Evolutionary conservation across 495 filamentous ascomycete species (phyloP), one percentile per base, ranked within the genome.

Genomic region (Amorphotheca resinae): DNA sequence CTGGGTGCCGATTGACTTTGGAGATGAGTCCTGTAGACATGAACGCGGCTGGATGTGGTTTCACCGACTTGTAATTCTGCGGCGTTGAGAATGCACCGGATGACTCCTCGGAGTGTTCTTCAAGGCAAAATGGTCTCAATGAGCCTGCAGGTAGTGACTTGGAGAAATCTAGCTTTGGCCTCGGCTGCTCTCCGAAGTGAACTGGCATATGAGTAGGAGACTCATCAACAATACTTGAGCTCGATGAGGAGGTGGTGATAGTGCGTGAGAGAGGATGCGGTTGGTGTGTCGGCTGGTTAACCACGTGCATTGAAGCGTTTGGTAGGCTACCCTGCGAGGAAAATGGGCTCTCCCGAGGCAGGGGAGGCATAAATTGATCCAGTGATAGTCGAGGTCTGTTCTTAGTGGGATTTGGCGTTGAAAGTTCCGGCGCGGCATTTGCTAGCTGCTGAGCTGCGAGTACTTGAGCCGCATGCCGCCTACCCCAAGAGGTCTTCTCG

Each of bases 11-110:
- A 44, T 73, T 75, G 56, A 74, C 71, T 65, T 96, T 96, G 4
- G 91, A 94, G 25, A 96, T 82, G 33, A 98, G 64, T 22, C 91
- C 91, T 4, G 91, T 95, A 0, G 91, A 95, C 70, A 82, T 83
- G 61, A 95, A 95, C 9, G 87, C 89, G 15, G 80, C 79, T 23
- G 84, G 83, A 7, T 83, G 66, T 25, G 89, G 89, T 58, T 82
- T 93, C 9, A 80, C 84, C 4, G 77, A 68, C 58, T 84, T 88
- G 56, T 83, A 95, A 42, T 79, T 82, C 42, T 84, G 74, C 0
- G 89, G 89, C 0, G 89, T 96, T 22, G 80, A 79, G 44, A 87
- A 78, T 8, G 77, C 71, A 11, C 72, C 70, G 30, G 64, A 69
- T 23, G 66, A 65, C 44, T 72, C 62, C 26, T 56, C 56, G 22